Conservation (phyloP, 805 yeast genomes). For the Metschnikowia chrysomelidarum region DNA sequence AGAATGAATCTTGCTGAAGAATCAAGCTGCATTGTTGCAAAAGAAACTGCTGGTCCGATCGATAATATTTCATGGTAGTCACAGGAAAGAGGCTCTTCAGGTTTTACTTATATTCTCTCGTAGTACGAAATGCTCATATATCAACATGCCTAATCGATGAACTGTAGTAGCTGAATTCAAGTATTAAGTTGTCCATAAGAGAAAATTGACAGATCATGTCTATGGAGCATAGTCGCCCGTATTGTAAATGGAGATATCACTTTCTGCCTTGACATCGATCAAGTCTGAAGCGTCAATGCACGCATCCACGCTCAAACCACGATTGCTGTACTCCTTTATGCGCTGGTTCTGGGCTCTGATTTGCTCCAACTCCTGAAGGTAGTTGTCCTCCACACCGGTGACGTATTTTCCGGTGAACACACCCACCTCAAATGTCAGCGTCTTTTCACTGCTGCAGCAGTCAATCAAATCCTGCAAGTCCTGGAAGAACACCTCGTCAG, state of each 20-base stretch:
- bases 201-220: neutral
- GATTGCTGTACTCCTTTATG: constrained; percentile 36
- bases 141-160: too few species aligned
- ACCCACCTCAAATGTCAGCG: constrained; percentile 85
- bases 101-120: too few species aligned
- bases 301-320: constrained; percentile 43
- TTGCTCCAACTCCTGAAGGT: constrained; percentile 76
- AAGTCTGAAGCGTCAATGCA: constrained; percentile 43
- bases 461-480: constrained; percentile 75
- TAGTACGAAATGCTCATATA: too few species aligned
- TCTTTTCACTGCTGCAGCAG: constrained; percentile 59
- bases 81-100: too few species aligned
- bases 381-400: constrained; percentile 88
- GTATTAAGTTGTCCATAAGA: too few species aligned
- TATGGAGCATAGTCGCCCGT: constrained; percentile 47
- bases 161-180: too few species aligned
- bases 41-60: too few species aligned
- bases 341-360: constrained; percentile 77
- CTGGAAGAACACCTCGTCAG: constrained; percentile 90
- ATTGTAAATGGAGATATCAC: constrained; percentile 56
- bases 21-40: too few species aligned
- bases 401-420: constrained; percentile 93
- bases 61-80: too few species aligned
- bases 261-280: constrained; percentile 77
- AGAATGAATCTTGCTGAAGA: too few species aligned